Conservation (phyloP, 495 filamentous ascomycete species). For the Neurospora africana region DNA sequence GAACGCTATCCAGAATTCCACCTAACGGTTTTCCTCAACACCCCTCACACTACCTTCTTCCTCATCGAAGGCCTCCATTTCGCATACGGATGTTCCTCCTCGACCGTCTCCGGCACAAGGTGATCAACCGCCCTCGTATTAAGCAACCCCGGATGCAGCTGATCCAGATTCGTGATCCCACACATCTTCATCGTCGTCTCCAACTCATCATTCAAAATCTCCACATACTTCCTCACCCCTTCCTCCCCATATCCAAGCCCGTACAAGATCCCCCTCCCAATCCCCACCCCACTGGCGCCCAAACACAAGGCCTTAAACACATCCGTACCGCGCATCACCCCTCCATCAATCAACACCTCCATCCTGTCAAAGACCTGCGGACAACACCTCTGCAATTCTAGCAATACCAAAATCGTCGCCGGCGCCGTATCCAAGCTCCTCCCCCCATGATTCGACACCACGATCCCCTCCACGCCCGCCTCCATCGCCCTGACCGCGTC, state of each 20-base stretch:
- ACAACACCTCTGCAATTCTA: constrained; percentile 53
- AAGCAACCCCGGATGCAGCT: constrained; percentile 58
- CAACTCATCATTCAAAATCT: constrained; percentile 65
- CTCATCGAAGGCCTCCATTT: constrained; percentile 27
- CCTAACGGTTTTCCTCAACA: constrained; percentile 4
- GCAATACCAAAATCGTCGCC: constrained; percentile 47
- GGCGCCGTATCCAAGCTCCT: constrained; percentile 55
- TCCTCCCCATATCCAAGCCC: constrained; percentile 61
- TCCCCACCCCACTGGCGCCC: constrained; percentile 52
- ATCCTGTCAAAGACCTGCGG: constrained; percentile 51
- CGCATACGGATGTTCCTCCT: constrained; percentile 53
- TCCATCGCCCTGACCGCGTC: constrained; percentile 50
- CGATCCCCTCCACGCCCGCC: constrained; percentile 48
- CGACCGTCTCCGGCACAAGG: constrained; percentile 41
- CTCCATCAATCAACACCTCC: constrained; percentile 59
- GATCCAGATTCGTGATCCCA: constrained; percentile 60
- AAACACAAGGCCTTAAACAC: constrained; percentile 61
- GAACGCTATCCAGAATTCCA: neutral
- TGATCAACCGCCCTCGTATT: constrained; percentile 65
- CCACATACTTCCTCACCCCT: constrained; percentile 56
- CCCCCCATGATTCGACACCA: constrained; percentile 61
- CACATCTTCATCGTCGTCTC: constrained; percentile 70
- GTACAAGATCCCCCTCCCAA: constrained; percentile 55
- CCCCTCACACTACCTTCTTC: neutral
- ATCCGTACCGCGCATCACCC: constrained; percentile 52